A percentile compares a stretch with the other conserved stretches of the same genome.
These are phyloP conservation scores for Penicillium daleae DNA, from an alignment of 495 filamentous ascomycete species.

Conservation along the genomic window DNA sequence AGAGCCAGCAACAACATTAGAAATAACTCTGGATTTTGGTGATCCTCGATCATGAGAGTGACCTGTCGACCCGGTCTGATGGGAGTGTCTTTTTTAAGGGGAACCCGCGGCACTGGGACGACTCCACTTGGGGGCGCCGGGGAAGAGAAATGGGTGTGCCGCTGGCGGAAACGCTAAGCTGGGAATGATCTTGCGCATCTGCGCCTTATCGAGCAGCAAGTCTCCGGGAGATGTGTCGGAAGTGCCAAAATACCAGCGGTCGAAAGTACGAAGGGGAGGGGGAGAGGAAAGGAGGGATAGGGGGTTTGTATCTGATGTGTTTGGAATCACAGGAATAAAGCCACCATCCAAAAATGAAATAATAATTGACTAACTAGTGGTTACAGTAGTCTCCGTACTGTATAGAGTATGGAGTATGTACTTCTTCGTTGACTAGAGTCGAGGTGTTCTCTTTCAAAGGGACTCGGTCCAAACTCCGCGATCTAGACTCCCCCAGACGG, in stretches of 20 bases:
- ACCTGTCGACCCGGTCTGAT: conserved; percentile 2
- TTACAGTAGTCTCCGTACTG: too few relatives aligned
- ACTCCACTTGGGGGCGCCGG: conserved; percentile 13
- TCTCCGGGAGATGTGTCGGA: conserved; percentile 4
- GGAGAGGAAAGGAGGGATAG: neutral
- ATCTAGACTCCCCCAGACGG: neutral
- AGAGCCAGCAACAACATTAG: neutral
- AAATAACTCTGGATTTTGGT: too few relatives aligned
- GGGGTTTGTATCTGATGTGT: neutral
- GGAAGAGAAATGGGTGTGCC: conserved; percentile 3
- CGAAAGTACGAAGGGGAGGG: neutral
- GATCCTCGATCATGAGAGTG: neutral
- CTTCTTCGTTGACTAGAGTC: neutral
- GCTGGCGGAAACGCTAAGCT: conserved; percentile 1
- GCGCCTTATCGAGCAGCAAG: conserved; percentile 3
- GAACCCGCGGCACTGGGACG: neutral
- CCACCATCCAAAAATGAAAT: neutral
- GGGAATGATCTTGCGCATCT: neutral
- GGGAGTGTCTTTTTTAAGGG: neutral
- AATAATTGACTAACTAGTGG: neutral
- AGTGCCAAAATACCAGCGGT: neutral
- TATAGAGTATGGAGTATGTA: too few relatives aligned
- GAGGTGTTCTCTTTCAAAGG: neutral
- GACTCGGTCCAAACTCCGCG: neutral
- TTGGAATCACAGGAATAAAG: neutral